Evolutionary conservation across 495 filamentous ascomycete species (phyloP).

Genomic region (Lentithecium fluviatile): DNA sequence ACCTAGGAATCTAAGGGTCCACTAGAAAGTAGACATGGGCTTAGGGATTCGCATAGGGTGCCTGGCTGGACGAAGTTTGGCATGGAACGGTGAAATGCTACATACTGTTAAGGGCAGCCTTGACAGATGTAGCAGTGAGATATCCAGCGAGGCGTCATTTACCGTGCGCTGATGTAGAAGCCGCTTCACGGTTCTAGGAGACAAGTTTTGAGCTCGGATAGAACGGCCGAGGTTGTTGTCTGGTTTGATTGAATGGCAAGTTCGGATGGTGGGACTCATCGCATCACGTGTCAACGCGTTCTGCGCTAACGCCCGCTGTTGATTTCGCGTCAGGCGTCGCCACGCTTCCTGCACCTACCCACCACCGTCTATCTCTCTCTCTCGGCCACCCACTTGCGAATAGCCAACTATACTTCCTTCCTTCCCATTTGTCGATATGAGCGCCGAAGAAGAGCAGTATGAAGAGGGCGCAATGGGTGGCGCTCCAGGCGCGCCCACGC

Average conservation of each 20-base stretch:
- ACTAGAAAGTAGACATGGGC: too few species aligned
- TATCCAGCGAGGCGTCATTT: too few species aligned
- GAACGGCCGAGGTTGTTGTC: not conserved
- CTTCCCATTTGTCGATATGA: slow-evolving; percentile 47
- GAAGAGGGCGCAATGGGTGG: slow-evolving; percentile 61
- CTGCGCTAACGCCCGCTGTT: not conserved
- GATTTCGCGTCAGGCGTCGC: slow-evolving; percentile 2
- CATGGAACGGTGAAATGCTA: too few species aligned
- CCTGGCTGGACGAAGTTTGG: too few species aligned
- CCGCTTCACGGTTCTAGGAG: too few species aligned
- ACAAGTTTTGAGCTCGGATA: not conserved
- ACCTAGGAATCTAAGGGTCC: too few species aligned
- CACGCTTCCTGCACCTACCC: not conserved
- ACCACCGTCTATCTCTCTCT: not conserved
- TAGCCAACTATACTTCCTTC: not conserved
- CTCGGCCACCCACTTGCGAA: not conserved
- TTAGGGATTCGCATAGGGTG: too few species aligned
- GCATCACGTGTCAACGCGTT: slow-evolving; percentile 16
- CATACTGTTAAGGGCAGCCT: too few species aligned
- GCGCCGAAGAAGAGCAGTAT: slow-evolving; percentile 57
- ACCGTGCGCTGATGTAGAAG: too few species aligned
- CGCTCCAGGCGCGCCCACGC: slow-evolving; percentile 91
- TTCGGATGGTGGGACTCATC: not conserved
- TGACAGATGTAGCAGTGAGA: too few species aligned
- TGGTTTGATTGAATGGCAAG: too few species aligned